phyloP scores from a whole-genome alignment of 2,329 filamentous ascomycete species.

The Aspergillus hortae region DNA sequence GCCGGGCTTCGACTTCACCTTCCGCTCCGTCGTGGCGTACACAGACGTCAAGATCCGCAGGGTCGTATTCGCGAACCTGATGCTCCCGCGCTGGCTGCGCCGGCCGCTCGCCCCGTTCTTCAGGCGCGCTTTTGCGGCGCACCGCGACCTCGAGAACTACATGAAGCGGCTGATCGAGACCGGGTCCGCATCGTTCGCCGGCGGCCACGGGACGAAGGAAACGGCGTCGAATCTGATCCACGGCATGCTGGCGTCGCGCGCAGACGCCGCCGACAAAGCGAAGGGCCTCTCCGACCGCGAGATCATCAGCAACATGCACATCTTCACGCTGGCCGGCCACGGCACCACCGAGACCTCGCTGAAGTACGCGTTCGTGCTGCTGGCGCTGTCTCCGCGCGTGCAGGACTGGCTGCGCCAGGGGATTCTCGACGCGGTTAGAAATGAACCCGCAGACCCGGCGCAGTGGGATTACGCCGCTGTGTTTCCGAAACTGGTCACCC shows the following conservation, averaged over 20 bases:
- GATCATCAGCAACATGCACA: conserved; percentile 49
- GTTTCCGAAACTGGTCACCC: conserved; percentile 37
- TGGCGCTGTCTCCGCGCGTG: conserved; percentile 44
- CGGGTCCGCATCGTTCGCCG: conserved; percentile 2
- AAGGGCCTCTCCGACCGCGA: conserved; percentile 28
- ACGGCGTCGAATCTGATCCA: conserved; percentile 12
- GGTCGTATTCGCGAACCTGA: conserved; percentile 15
- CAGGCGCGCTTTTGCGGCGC: conserved; percentile 28
- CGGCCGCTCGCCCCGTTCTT: conserved; percentile 21
- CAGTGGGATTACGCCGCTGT: conserved; percentile 34
- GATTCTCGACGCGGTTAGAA: conserved; percentile 23
- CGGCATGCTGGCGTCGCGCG: conserved; percentile 10
- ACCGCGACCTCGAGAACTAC: conserved; percentile 21
- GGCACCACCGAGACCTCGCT: conserved; percentile 50
- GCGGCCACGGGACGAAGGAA: conserved; percentile 23
- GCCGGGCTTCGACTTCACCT: conserved; percentile 20
- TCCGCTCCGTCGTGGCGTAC: conserved; percentile 23
- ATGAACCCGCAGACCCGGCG: conserved; percentile 12
- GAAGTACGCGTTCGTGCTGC: conserved; percentile 40
- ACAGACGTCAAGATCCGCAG: conserved; percentile 12
- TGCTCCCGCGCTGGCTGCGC: conserved; percentile 18
- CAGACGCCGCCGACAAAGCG: not conserved
- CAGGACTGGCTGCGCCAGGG: conserved; percentile 48
- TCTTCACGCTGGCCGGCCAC: conserved; percentile 51
- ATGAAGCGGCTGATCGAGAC: conserved; percentile 8